Conservation (phyloP, 345 rosid genomes). For the Streptanthus diversifolius region DNA sequence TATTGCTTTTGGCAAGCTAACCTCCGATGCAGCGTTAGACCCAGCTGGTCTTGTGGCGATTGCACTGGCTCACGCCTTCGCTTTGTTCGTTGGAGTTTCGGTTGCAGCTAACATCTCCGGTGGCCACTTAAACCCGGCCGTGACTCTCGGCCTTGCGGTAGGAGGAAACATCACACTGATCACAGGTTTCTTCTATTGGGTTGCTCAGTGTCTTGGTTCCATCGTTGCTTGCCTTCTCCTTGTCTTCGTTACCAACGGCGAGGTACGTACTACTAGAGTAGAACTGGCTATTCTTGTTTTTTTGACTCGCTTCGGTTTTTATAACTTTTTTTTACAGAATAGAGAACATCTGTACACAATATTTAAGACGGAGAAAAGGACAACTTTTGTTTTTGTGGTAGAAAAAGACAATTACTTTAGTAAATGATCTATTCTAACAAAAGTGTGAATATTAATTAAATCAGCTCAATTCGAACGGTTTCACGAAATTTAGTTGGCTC, state of each 20-base stretch:
- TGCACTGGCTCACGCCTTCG: constrained; percentile 79
- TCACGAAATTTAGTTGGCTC: too few relatives aligned
- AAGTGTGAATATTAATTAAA: too few relatives aligned
- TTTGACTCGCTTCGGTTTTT: background rate
- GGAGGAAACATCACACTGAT: constrained; percentile 82
- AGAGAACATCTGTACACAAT: too few relatives aligned
- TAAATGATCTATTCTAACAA: too few relatives aligned
- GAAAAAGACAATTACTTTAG: too few relatives aligned
- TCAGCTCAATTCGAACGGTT: too few relatives aligned
- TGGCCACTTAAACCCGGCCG: constrained; percentile 87
- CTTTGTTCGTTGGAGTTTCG: constrained; percentile 76
- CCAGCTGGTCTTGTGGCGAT: constrained; percentile 83
- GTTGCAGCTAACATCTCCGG: constrained; percentile 85
- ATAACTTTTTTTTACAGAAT: background rate
- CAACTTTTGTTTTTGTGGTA: too few relatives aligned
- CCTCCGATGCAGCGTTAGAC: constrained; percentile 65
- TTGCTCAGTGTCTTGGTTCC: constrained; percentile 86
- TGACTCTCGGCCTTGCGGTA: constrained; percentile 75
- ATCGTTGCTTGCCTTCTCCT: constrained; percentile 83
- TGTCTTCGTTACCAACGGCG: constrained; percentile 50
- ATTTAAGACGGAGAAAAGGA: too few relatives aligned
- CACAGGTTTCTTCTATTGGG: constrained; percentile 78
- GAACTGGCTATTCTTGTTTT: background rate
- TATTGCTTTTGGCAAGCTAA: constrained; percentile 70
- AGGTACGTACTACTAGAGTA: constrained; percentile 30